Base-by-base conservation (phyloP, 129 eudicot species). In the Daucus carota region DNA sequence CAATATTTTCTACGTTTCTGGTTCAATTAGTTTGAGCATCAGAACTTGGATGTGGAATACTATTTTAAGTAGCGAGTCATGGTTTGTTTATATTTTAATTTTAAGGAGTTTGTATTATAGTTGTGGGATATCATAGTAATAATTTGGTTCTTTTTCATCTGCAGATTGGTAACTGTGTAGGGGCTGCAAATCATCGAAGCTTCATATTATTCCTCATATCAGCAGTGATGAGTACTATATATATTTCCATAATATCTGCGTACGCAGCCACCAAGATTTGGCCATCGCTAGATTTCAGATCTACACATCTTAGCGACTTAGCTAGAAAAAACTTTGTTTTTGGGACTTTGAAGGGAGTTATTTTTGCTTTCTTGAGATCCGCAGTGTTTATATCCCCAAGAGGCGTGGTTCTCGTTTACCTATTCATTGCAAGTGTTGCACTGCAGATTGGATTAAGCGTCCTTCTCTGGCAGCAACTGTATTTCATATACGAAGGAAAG, bases 81-180 rank as follows among this genome's bases (percentile, higher is more conserved):
- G 13, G 12, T 54, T 52, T 22, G 20, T 12, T 67, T 15, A 4
- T 66, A 66, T 29, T 3, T 14, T 18, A 18, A 32, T 32, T 13
- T 8, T 36, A 5, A 8, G 28, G 3, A 70, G 32, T 70, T 20
- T 41, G 7, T 38, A 22, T 38, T 33, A 67, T 31, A 68, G 36
- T 33, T 70, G 15, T 9, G 22, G 26, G 52, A 31, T 40, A 38
- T 38, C 20, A 26, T 34, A 52, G 18, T 78, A 59, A 72, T 44
- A 32, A 22, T 73, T 43, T 15, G 77, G 60, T 75, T 48, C 31
- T 70, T 46, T 31, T 15, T 36, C n/a, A 3, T 31, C 15, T 82
- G 80, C 94, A 94, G 99, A 94, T 94, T 40, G 99, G 99, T 48
- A 94, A 94, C 76, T 94, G 99, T 78, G 99, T 94, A 29, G 97